Conservation (phyloP, 1,284 basidiomycete species). For the Farysia itapuensis region DNA sequence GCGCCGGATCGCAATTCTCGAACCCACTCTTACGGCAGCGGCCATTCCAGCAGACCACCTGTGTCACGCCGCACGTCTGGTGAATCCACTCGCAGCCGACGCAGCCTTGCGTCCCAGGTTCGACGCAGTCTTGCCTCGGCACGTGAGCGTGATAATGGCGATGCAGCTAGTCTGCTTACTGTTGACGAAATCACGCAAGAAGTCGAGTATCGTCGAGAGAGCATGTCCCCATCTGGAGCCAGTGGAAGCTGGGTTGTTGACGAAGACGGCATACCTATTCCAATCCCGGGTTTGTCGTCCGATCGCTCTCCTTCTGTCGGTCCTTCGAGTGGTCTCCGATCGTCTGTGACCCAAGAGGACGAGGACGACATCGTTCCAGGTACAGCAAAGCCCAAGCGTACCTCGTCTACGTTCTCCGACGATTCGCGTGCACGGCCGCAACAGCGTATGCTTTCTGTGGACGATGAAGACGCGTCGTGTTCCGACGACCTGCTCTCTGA, state of each 20-base stretch:
- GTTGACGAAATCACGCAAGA: conserved; percentile 97
- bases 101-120: conserved; percentile 42
- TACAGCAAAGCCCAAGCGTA: neutral
- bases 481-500: conserved; percentile 39
- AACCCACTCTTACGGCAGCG: neutral
- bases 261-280: conserved; percentile 57
- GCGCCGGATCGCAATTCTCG: neutral
- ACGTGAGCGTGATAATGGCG: conserved; percentile 70
- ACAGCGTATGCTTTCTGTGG: neutral
- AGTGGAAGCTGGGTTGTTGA: conserved; percentile 44
- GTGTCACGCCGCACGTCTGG: conserved; percentile 42
- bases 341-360: conserved; percentile 59
- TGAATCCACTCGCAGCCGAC: conserved; percentile 40
- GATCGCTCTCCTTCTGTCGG: conserved; percentile 19
- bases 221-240: conserved; percentile 55
- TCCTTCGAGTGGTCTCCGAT: conserved; percentile 34
- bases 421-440: conserved; percentile 49
- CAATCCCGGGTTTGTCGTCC: conserved; percentile 24
- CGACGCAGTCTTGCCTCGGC: conserved; percentile 31
- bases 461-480: conserved; percentile 23
- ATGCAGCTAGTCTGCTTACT: conserved; percentile 87
- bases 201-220: conserved; percentile 78
- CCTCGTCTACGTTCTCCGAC: conserved; percentile 19
- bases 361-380: conserved; percentile 57
- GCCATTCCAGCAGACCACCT: conserved; percentile 7